phyloP scores from a whole-genome alignment of 129 eudicot species.

The Lonicera japonica region DNA sequence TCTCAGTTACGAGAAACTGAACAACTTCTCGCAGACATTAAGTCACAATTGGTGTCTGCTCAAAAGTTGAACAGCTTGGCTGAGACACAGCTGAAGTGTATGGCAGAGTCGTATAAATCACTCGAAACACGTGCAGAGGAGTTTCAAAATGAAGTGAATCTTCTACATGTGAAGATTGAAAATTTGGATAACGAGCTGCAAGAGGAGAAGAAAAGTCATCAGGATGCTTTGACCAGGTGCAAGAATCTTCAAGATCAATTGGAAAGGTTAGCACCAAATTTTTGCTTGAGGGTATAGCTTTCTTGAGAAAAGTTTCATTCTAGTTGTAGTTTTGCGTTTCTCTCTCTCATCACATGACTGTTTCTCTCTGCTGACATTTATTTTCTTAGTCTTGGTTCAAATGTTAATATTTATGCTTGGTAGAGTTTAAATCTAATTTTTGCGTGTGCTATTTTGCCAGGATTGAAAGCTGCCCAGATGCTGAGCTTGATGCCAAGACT shows the following conservation, averaged over 20 bases:
- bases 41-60: conserved; percentile 71
- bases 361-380: no score
- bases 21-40: conserved; percentile 55
- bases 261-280: conserved; percentile 44
- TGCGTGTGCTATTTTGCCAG: conserved; percentile 33
- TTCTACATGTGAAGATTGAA: conserved; percentile 46
- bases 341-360: no score
- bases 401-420: neutral
- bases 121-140: conserved; percentile 82
- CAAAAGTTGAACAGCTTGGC: conserved; percentile 72
- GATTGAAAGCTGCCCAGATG: conserved; percentile 40
- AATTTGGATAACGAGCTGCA: conserved; percentile 60
- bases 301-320: no score
- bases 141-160: conserved; percentile 54
- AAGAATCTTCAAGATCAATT: conserved; percentile 69
- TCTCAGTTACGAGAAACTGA: conserved; percentile 72
- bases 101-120: conserved; percentile 95
- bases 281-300: neutral
- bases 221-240: conserved; percentile 56
- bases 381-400: no score
- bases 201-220: conserved; percentile 56
- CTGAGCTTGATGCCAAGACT: conserved; percentile 47
- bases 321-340: no score
- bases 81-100: conserved; percentile 96
- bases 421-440: conserved; percentile 2